Percentiles rank a stretch among this genome's conserved stretches.
Conservation (phyloP, 2,329 filamentous ascomycete species). For the Sclerotinia sclerotiorum region DNA sequence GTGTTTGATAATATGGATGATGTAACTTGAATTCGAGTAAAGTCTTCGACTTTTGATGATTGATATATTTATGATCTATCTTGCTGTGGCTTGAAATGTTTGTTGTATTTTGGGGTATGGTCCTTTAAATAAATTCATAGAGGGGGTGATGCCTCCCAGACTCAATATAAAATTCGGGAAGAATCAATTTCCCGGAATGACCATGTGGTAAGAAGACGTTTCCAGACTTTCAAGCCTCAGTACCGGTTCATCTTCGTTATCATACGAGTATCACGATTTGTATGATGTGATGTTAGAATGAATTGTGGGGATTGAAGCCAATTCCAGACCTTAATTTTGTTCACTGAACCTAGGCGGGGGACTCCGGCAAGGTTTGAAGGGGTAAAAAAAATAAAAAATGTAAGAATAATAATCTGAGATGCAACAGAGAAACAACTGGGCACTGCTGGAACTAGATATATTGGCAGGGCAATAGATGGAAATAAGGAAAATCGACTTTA, state of each 20-base stretch:
- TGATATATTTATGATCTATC: conserved; percentile 20
- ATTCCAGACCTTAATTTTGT: conserved; percentile 14
- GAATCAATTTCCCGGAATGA: conserved; percentile 2
- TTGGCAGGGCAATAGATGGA: conserved; percentile 11
- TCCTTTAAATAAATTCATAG: conserved; percentile 19
- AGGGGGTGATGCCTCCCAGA: background rate
- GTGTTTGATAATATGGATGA: conserved; percentile 10
- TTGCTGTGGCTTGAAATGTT: conserved; percentile 20
- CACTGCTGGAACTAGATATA: conserved; percentile 7
- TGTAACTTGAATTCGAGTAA: background rate
- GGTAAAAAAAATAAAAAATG: background rate
- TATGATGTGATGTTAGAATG: conserved; percentile 24
- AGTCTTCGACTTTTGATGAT: conserved; percentile 5
- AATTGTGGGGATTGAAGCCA: conserved; percentile 21
- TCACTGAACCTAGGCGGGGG: conserved; percentile 19
- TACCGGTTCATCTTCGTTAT: conserved; percentile 25
- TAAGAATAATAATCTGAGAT: background rate
- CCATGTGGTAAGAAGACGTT: conserved; percentile 11
- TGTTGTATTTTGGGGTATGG: conserved; percentile 11
- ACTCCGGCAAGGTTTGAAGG: conserved; percentile 16
- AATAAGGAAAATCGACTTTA: background rate
- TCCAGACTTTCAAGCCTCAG: conserved; percentile 20
- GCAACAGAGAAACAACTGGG: conserved; percentile 11
- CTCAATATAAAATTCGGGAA: conserved; percentile 8
- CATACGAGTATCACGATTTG: conserved; percentile 25